Base-by-base conservation (phyloP, 768 basidiomycete species). In the Trametes elegans region DNA sequence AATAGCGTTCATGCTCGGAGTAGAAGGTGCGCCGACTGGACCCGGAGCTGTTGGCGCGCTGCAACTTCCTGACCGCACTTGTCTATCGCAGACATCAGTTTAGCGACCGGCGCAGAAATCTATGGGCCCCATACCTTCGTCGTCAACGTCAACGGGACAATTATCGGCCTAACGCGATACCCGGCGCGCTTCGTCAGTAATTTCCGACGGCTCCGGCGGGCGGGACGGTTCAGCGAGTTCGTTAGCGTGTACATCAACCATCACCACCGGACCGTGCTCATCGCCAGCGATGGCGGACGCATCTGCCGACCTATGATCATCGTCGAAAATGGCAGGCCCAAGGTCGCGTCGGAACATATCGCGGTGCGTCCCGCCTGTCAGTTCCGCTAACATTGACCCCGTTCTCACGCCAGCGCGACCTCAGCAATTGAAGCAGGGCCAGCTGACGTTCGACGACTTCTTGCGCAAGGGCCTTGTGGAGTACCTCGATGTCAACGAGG, bases 281-380 rank as follows among this genome's bases (percentile, higher is more conserved):
- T 99, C 60, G 95, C 97, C 3, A 87, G 90, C 62, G 97, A 99
- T 66, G 97, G 97, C 24, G 97, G 97, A 2, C 85, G 97, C 29
- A 99, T 99, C 62, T 98, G 97, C 74, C 84, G 97, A 41, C 97
- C 97, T 2, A 88, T 88, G 79, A 98, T 99, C 63, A 98, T 99
- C 54, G 93, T 98, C 21, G 94, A 98, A 68, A 79, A 86, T 58
- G 85, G 84, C 11, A 71, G 76, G 52, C 81, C 93, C 3, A 83
- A 81, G 62, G 92, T 99, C 26, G 85, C 81, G 31, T 75, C 84
- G 24, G 85, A 88, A 44, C 93, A 98, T 68, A 87, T 95, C 58
- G 64, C 70, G 63, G 93, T 95, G 71, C 64, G 80, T 64, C 40
- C 45, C 61, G 31, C 28, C 32, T 26, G 32, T 28, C 31, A 21